Evolutionary conservation across 768 basidiomycete genomes (phyloP).

Genomic region (Myochromella boudieri): DNA sequence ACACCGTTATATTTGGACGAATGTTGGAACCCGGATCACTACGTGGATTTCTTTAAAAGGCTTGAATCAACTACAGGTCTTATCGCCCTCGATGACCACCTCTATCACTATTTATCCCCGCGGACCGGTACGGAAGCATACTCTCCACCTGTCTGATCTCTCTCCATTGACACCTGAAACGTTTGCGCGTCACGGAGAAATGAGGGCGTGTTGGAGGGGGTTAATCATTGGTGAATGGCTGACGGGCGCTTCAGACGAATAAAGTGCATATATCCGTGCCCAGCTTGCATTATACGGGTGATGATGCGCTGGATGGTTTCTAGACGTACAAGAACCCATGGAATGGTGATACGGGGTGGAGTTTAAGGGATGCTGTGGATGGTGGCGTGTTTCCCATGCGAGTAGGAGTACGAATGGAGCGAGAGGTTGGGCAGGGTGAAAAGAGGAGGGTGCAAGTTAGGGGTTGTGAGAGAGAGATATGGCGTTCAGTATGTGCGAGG

Average conservation of each 20-base stretch:
- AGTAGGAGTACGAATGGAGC: constrained; percentile 41
- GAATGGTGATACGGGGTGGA: constrained; percentile 73
- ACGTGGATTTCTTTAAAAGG: constrained; percentile 51
- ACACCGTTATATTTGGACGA: constrained; percentile 77
- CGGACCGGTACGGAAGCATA: constrained; percentile 62
- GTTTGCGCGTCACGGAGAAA: constrained; percentile 34
- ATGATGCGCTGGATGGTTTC: constrained; percentile 72
- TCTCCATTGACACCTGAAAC: constrained; percentile 37
- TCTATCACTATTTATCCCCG: constrained; percentile 78
- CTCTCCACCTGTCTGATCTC: constrained; percentile 41
- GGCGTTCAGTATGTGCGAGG: constrained; percentile 33
- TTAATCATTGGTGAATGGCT: constrained; percentile 77
- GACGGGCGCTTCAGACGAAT: constrained; percentile 33
- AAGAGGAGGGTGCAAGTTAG: constrained; percentile 21
- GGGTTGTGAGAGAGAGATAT: constrained; percentile 24
- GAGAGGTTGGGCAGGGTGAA: constrained; percentile 16
- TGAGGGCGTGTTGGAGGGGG: constrained; percentile 32
- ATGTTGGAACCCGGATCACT: constrained; percentile 70
- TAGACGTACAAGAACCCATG: constrained; percentile 81
- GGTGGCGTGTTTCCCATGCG: constrained; percentile 59
- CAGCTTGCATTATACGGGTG: constrained; percentile 67
- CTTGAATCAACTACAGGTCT: constrained; percentile 33
- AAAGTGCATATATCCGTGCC: constrained; percentile 51
- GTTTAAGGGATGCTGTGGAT: constrained; percentile 60
- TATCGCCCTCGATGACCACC: constrained; percentile 78